Percentiles rank a stretch among this genome's conserved stretches.
phyloP scores from a whole-genome alignment of 257 asterid genomes.

The Nicotiana benthamiana region DNA sequence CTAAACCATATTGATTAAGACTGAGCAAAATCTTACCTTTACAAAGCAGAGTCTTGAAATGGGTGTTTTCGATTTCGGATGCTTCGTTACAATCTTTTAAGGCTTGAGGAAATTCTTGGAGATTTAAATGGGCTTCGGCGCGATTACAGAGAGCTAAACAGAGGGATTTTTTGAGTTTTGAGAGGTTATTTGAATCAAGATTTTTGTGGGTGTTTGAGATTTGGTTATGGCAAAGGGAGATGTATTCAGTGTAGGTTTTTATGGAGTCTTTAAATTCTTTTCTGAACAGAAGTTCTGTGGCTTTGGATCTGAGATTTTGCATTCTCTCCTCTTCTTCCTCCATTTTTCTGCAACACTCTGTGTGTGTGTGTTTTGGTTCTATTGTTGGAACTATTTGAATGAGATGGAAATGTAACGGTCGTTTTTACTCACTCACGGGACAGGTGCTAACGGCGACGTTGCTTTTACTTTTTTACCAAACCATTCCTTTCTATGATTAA shows the following conservation, averaged over 20 bases:
- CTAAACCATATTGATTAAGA: conserved; percentile 39
- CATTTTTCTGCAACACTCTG: conserved; percentile 16
- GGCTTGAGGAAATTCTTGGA: conserved; percentile 35
- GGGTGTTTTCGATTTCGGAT: conserved; percentile 44
- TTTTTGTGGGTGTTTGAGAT: conserved; percentile 18
- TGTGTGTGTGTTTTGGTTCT: neutral
- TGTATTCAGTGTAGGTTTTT: conserved; percentile 46
- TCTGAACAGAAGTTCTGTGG: conserved; percentile 62
- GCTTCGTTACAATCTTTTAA: conserved; percentile 63
- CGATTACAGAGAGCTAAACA: conserved; percentile 60
- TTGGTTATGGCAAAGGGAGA: conserved; percentile 37
- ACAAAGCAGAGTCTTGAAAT: conserved; percentile 70
- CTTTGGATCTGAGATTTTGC: conserved; percentile 66
- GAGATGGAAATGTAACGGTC: conserved; percentile 29
- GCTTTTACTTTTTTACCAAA: neutral
- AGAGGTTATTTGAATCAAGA: conserved; percentile 23
- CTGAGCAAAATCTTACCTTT: conserved; percentile 61
- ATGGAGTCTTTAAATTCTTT: conserved; percentile 59
- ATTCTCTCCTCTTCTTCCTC: conserved; percentile 37
- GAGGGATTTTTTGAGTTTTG: conserved; percentile 44
- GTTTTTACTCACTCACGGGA: neutral
- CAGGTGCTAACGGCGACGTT: conserved; percentile 20
- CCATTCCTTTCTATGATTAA: neutral
- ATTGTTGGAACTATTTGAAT: conserved; percentile 17
- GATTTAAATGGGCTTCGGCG: conserved; percentile 61